These are phyloP conservation scores for Debaryomycetaceae sp. DNA, from an alignment of 1,139 yeast genomes.

Conservation along the genomic window DNA sequence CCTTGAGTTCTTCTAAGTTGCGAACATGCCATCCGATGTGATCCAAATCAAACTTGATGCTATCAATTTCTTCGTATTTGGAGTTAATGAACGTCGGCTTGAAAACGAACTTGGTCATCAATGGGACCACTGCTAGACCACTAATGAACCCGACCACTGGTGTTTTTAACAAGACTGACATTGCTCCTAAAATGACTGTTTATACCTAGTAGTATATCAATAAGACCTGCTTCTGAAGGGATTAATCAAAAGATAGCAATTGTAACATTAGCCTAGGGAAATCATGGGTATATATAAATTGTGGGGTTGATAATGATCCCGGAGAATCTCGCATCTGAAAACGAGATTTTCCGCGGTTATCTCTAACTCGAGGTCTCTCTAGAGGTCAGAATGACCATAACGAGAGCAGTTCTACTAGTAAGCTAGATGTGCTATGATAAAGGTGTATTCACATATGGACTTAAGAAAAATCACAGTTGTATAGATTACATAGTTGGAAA, in stretches of 20 bases:
- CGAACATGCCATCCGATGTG: slow-evolving; percentile 40
- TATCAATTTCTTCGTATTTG: slow-evolving; percentile 29
- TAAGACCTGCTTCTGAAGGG: too few species aligned
- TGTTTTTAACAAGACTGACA: slow-evolving; percentile 8
- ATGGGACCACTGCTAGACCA: slow-evolving; percentile 30
- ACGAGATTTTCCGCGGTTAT: background rate
- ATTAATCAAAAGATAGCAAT: too few species aligned
- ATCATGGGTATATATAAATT: background rate
- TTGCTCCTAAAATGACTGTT: background rate
- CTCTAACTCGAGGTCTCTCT: too few species aligned
- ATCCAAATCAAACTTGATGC: slow-evolving; percentile 31
- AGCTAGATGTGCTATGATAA: too few species aligned
- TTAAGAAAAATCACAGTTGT: too few species aligned
- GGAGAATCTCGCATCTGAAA: slow-evolving; percentile 1
- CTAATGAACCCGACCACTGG: slow-evolving; percentile 20
- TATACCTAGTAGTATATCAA: too few species aligned
- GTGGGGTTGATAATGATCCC: slow-evolving; percentile 1
- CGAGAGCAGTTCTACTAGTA: too few species aligned
- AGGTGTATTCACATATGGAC: too few species aligned
- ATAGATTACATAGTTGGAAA: too few species aligned
- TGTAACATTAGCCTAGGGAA: background rate
- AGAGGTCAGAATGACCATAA: too few species aligned
- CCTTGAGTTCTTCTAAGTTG: slow-evolving; percentile 28
- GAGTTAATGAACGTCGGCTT: slow-evolving; percentile 23
- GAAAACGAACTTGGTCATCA: slow-evolving; percentile 24